phyloP scores from a whole-genome alignment of 1,139 yeast species.

The Suhomyces guaymorum region DNA sequence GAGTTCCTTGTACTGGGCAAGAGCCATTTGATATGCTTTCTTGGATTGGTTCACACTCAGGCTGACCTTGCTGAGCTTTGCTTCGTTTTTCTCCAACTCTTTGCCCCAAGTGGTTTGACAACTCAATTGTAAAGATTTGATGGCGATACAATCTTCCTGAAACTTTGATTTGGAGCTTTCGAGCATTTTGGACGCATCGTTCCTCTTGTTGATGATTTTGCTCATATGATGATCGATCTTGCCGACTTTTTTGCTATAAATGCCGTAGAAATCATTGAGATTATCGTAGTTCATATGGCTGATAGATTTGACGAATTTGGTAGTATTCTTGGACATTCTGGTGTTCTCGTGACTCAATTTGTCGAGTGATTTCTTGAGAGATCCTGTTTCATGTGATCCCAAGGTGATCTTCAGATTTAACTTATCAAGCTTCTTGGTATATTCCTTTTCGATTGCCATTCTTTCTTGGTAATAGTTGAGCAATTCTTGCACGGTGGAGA shows the following conservation, averaged over 20 bases:
- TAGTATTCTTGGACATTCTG: slow-evolving; percentile 34
- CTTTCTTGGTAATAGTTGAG: slow-evolving; percentile 51
- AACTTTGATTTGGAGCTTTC: slow-evolving; percentile 53
- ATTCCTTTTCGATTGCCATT: slow-evolving; percentile 70
- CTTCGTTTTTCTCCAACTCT: slow-evolving; percentile 68
- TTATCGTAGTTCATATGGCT: slow-evolving; percentile 37
- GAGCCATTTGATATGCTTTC: slow-evolving; percentile 59
- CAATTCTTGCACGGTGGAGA: slow-evolving; percentile 45
- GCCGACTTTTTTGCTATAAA: slow-evolving; percentile 33
- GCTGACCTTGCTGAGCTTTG: slow-evolving; percentile 59
- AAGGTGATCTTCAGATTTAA: slow-evolving; percentile 49
- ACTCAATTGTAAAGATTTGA: slow-evolving; percentile 61
- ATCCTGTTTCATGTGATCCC: slow-evolving; percentile 62
- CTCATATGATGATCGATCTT: slow-evolving; percentile 41
- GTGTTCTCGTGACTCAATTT: slow-evolving; percentile 54
- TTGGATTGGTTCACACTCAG: slow-evolving; percentile 49
- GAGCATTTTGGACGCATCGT: slow-evolving; percentile 33
- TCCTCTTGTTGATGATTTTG: slow-evolving; percentile 31
- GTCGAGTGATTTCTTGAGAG: slow-evolving; percentile 61
- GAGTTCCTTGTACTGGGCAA: slow-evolving; percentile 63
- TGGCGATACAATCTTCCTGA: slow-evolving; percentile 57
- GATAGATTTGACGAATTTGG: slow-evolving; percentile 36
- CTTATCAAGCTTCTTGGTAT: slow-evolving; percentile 52
- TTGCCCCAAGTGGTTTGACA: slow-evolving; percentile 76
- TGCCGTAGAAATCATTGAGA: slow-evolving; percentile 30